These are phyloP conservation scores for Dactylellina leptospora DNA, from an alignment of 2,329 filamentous ascomycete genomes.

Conservation along the genomic window DNA sequence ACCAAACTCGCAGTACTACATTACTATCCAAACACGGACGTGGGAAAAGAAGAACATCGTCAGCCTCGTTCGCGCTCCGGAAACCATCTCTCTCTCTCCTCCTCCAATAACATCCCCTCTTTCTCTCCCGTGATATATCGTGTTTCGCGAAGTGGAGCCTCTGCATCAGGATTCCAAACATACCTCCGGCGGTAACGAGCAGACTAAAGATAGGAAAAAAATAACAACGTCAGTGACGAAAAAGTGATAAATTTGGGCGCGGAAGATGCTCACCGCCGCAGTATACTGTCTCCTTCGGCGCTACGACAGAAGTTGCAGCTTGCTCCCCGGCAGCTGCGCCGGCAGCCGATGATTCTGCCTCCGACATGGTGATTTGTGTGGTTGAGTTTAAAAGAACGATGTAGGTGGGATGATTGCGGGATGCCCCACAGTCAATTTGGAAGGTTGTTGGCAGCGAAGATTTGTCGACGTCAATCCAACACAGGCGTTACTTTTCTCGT, in stretches of 20 bases:
- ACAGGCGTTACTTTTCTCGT: too few species aligned
- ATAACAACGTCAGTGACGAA: too few species aligned
- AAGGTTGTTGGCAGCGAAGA: slow-evolving; percentile 7
- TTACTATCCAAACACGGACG: not conserved
- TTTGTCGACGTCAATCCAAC: not conserved
- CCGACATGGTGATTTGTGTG: slow-evolving; percentile 5
- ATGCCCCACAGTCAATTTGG: slow-evolving; percentile 31
- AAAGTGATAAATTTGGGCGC: too few species aligned
- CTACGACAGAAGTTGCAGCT: slow-evolving; percentile 2
- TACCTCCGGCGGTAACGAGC: slow-evolving; percentile 48
- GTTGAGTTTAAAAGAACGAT: not conserved
- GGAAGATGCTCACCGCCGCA: slow-evolving; percentile 49
- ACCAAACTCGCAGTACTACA: slow-evolving; percentile 97
- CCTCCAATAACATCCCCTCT: too few species aligned
- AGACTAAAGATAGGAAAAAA: slow-evolving; percentile 32
- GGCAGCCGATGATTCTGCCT: slow-evolving; percentile 50
- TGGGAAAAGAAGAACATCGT: too few species aligned
- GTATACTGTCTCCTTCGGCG: slow-evolving; percentile 26
- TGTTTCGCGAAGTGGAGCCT: too few species aligned
- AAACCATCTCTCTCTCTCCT: not conserved
- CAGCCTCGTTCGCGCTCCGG: too few species aligned
- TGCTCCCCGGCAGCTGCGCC: slow-evolving; percentile 38
- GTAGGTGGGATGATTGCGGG: slow-evolving; percentile 14
- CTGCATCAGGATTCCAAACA: too few species aligned
- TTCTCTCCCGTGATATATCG: too few species aligned